Conservation (phyloP, 2,329 filamentous ascomycete species). For the Venturia aucupariae region DNA sequence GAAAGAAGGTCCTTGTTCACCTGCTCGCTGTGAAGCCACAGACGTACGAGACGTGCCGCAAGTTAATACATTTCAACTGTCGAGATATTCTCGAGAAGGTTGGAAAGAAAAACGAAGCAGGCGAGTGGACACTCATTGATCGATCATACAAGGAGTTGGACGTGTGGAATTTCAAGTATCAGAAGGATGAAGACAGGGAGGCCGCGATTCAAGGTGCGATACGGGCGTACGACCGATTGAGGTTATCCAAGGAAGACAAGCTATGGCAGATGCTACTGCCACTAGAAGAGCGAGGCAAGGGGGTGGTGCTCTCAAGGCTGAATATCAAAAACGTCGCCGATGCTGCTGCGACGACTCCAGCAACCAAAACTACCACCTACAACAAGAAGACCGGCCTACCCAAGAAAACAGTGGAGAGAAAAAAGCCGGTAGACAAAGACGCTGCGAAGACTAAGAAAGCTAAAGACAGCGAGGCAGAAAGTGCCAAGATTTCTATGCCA, state of each 20-base stretch:
- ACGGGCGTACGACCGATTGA: slow-evolving; percentile 52
- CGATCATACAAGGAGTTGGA: slow-evolving; percentile 53
- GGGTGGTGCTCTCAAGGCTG: slow-evolving; percentile 50
- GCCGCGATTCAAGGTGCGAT: slow-evolving; percentile 54
- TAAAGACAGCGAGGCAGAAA: slow-evolving; percentile 1
- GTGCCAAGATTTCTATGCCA: slow-evolving; percentile 9
- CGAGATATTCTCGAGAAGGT: slow-evolving; percentile 34
- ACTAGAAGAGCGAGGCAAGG: slow-evolving; percentile 51
- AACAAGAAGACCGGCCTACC: slow-evolving; percentile 23
- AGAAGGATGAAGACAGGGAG: slow-evolving; percentile 45
- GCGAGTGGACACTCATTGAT: slow-evolving; percentile 46
- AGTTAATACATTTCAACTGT: slow-evolving; percentile 6
- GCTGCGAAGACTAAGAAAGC: slow-evolving; percentile 20
- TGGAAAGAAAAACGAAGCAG: slow-evolving; percentile 26
- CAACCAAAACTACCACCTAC: slow-evolving; percentile 13
- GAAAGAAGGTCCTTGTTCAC: slow-evolving; percentile 15
- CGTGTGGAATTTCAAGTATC: slow-evolving; percentile 52
- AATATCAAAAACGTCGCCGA: slow-evolving; percentile 34
- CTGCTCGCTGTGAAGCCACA: slow-evolving; percentile 14
- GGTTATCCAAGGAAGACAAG: slow-evolving; percentile 50
- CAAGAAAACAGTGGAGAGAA: slow-evolving; percentile 39
- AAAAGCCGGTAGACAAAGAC: slow-evolving; percentile 34
- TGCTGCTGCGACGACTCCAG: background rate
- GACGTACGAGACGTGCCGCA: slow-evolving; percentile 5
- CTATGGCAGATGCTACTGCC: slow-evolving; percentile 55